phyloP scores from a whole-genome alignment of 331 rosid genomes.

The Malus hybrid region DNA sequence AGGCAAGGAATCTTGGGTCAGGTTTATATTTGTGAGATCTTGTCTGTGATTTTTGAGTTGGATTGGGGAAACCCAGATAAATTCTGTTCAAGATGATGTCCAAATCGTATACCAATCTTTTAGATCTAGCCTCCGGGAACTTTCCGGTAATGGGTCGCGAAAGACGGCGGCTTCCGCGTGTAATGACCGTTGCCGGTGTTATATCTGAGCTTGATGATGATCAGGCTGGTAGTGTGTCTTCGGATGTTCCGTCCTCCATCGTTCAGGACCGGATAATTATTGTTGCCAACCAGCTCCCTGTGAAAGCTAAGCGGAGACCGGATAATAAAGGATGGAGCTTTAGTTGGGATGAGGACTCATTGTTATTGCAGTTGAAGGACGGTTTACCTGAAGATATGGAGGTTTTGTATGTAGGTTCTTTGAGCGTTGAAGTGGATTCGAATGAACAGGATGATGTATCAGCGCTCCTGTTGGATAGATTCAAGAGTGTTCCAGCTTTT shows the following conservation, averaged over 20 bases:
- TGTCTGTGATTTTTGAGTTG: conserved; percentile 5
- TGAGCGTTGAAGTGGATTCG: conserved; percentile 35
- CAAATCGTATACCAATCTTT: conserved; percentile 47
- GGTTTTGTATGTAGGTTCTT: conserved; percentile 45
- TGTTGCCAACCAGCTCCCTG: conserved; percentile 51
- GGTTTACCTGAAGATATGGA: conserved; percentile 53
- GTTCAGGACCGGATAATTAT: conserved; percentile 41
- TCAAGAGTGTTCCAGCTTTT: conserved; percentile 49
- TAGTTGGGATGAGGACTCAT: conserved; percentile 52
- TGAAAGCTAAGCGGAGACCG: conserved; percentile 44
- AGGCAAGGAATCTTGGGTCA: conserved; percentile 15
- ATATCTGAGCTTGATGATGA: conserved; percentile 52
- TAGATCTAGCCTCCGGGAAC: conserved; percentile 52
- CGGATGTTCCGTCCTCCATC: conserved; percentile 42
- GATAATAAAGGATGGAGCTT: conserved; percentile 47
- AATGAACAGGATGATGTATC: conserved; percentile 47
- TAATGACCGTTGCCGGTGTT: conserved; percentile 51
- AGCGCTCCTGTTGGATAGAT: conserved; percentile 41
- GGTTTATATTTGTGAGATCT: conserved; percentile 25
- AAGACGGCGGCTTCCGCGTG: conserved; percentile 36
- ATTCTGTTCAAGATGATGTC: conserved; percentile 38
- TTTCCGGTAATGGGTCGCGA: conserved; percentile 45
- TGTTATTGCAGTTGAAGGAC: conserved; percentile 40
- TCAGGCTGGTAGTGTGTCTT: conserved; percentile 42
- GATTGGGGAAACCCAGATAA: conserved; percentile 1